A percentile compares a stretch with the other conserved stretches of the same genome.
Evolutionary conservation across 208 protist species (phyloP).

Genomic region (Vickermania spadyakhi): DNA sequence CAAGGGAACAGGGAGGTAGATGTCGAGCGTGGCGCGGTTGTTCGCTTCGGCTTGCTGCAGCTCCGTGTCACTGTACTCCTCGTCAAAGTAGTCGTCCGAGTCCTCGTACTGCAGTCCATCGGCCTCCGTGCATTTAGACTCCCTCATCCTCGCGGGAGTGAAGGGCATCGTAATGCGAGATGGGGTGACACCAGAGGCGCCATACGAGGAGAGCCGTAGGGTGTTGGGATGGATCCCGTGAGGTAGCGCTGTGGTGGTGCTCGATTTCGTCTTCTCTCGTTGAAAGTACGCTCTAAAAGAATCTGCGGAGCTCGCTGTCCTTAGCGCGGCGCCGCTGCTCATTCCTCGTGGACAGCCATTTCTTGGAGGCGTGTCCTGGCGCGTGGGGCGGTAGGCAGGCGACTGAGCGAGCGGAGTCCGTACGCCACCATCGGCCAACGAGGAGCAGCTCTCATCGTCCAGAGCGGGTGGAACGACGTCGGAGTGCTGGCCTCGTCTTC

Average conservation of each 20-base stretch:
- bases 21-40: slow-evolving; percentile 60
- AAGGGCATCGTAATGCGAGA: not conserved
- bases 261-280: no score
- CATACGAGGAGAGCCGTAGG: not conserved
- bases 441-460: not conserved
- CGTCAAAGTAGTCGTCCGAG: slow-evolving; percentile 26
- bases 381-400: not conserved
- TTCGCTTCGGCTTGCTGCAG: no score
- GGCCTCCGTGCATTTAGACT: not conserved
- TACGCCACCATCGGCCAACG: not conserved
- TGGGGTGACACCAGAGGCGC: not conserved
- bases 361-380: no score
- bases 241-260: no score
- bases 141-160: not conserved
- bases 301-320: not conserved
- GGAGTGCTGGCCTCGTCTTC: not conserved
- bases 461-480: not conserved
- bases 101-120: slow-evolving; percentile 48
- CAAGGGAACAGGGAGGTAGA: slow-evolving; percentile 37
- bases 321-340: no score
- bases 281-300: no score
- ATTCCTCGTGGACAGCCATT: no score
- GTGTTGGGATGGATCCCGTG: no score
- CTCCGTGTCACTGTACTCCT: not conserved
- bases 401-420: not conserved